phyloP scores from a whole-genome alignment of 495 filamentous ascomycete species.

The Trichoderma gamsii region DNA sequence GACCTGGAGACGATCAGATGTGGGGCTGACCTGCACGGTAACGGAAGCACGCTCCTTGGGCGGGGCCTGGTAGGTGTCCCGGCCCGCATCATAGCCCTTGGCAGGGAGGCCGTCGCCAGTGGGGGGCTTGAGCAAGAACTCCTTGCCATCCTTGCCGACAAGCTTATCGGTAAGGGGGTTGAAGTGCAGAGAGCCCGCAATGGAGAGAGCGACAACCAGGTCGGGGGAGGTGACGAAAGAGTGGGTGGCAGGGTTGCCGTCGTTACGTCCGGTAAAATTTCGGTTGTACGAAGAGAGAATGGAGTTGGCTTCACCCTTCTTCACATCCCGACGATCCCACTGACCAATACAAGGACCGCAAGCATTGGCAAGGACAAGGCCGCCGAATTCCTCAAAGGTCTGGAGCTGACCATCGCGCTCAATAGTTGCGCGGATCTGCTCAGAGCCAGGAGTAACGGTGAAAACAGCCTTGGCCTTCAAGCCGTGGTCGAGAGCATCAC shows the following conservation, averaged over 20 bases:
- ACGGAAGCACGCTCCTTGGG: constrained; percentile 69
- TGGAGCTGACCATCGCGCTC: constrained; percentile 90
- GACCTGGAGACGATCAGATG: constrained; percentile 89
- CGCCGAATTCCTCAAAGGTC: constrained; percentile 96
- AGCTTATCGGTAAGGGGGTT: constrained; percentile 92
- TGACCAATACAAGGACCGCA: constrained; percentile 78
- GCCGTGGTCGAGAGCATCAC: constrained; percentile 88
- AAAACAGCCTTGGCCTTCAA: constrained; percentile 91
- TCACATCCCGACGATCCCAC: constrained; percentile 91
- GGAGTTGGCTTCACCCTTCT: constrained; percentile 95
- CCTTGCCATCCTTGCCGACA: constrained; percentile 95
- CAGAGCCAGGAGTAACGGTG: constrained; percentile 92
- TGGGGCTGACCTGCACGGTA: constrained; percentile 76
- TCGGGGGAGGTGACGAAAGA: constrained; percentile 98
- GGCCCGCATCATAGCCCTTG: constrained; percentile 85
- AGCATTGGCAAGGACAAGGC: constrained; percentile 92
- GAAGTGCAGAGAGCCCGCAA: constrained; percentile 90
- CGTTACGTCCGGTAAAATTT: constrained; percentile 99
- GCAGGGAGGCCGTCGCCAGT: constrained; percentile 75
- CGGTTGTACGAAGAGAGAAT: constrained; percentile 97
- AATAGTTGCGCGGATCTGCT: constrained; percentile 96
- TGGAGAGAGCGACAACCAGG: constrained; percentile 83
- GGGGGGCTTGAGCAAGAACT: constrained; percentile 78
- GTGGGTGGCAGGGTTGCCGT: constrained; percentile 97
- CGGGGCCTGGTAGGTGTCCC: constrained; percentile 95